Evolutionary conservation across 169 alveolate species (phyloP), one percentile per base, ranked within the genome.

Genomic region (Plasmodium inui): DNA sequence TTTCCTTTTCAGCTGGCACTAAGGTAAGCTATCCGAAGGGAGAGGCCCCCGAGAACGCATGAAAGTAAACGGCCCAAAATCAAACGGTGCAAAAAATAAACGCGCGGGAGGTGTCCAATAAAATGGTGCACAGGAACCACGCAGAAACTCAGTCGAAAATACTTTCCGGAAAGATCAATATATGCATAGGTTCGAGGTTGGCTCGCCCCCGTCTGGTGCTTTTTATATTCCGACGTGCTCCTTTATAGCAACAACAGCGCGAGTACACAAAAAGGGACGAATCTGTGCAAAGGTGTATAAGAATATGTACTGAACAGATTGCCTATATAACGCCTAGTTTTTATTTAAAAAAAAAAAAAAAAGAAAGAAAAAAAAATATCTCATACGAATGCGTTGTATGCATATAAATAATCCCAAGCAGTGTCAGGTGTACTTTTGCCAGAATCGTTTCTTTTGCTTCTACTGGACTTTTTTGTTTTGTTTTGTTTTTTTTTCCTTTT

Each of bases 1-100:
- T 79, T 80, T 44, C 19, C 39, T 46, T 80, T 80, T 80, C 82
- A 74, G 9, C 17, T 80, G 44, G 73, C 72, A 80, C 46, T 80
- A 12, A 39, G 14, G 34, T n/a, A 80, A 80, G 28, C 34, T 0
- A 17, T 39, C 57, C 72, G 32, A 41, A 39, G 32, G 26, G 74
- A 5, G 74, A 7, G 74, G 32, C 32, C 26, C 32, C 26, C 26
- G 32, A 7, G 14, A 61, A 61, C 32, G 74, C 37, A 12, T 0
- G 34, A 61, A 61, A 61, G 14, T 19, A 9, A 55, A 61, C 74
- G 74, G 74, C 19, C 32, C 34, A 7, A 79, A 37, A 79, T 79
- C n/a, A 39, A 32, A 46, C 22, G 39, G 50, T 30, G 57, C n/a
- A 28, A 19, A 67, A 67, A 67, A 67, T 67, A 19, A 67, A 22